phyloP scores from a whole-genome alignment of 768 basidiomycete species.

The Suillus occidentalis region DNA sequence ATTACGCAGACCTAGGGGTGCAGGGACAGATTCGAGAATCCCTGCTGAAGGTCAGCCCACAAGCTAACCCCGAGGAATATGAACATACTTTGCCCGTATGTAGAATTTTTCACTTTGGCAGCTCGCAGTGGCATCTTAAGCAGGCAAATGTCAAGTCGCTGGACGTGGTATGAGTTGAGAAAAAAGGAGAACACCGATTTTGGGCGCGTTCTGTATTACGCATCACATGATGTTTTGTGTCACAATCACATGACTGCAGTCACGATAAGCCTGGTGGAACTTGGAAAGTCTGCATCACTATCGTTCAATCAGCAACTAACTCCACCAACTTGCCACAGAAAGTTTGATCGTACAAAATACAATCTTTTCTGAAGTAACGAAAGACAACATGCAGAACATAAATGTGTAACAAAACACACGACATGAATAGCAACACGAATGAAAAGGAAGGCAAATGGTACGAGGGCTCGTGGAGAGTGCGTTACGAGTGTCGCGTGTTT shows the following conservation, averaged over 20 bases:
- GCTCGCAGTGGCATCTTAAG: constrained; percentile 20
- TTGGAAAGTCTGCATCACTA: background rate
- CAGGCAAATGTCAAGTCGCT: background rate
- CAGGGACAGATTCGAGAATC: constrained; percentile 29
- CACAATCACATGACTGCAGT: background rate
- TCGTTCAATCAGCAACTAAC: background rate
- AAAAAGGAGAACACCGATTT: constrained; percentile 3
- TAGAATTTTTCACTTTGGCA: constrained; percentile 13
- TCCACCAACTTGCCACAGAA: background rate
- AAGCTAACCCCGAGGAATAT: background rate
- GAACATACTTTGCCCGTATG: constrained; percentile 24
- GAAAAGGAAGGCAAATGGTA: constrained; percentile 15
- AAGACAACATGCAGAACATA: constrained; percentile 28
- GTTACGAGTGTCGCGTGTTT: constrained; percentile 28
- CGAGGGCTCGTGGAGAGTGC: constrained; percentile 10
- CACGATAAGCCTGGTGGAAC: background rate
- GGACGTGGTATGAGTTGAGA: background rate
- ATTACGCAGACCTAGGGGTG: constrained; percentile 33
- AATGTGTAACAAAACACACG: constrained; percentile 14
- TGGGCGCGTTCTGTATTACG: constrained; percentile 1
- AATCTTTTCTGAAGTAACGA: constrained; percentile 30
- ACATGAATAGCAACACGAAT: constrained; percentile 27
- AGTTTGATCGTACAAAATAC: constrained; percentile 27
- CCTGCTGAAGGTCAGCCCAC: constrained; percentile 15
- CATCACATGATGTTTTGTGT: background rate